These are phyloP conservation scores for Pichia thaimueangensis DNA, from an alignment of 805 yeast species.

Conservation along the genomic window DNA sequence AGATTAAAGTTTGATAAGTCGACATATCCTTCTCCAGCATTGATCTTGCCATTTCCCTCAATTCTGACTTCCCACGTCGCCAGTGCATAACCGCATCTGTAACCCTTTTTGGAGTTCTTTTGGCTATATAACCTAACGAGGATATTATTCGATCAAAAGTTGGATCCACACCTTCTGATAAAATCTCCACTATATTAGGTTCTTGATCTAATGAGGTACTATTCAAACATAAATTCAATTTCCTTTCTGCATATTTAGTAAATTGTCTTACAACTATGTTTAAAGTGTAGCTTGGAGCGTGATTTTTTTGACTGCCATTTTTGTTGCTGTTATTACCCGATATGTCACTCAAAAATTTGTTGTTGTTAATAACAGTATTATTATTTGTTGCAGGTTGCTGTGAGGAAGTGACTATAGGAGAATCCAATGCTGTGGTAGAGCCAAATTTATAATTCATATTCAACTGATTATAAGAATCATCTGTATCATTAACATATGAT, in stretches of 20 bases:
- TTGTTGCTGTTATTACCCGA: slow-evolving; percentile 23
- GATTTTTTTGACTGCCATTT: slow-evolving; percentile 43
- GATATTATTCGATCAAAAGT: slow-evolving; percentile 79
- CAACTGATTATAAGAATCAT: slow-evolving; percentile 21
- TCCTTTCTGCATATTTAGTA: slow-evolving; percentile 88
- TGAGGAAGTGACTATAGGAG: slow-evolving; percentile 12
- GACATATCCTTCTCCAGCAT: slow-evolving; percentile 38
- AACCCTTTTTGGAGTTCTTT: slow-evolving; percentile 87
- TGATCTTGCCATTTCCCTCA: slow-evolving; percentile 58
- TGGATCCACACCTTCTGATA: slow-evolving; percentile 83
- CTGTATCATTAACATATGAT: neutral
- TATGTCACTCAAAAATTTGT: slow-evolving; percentile 1
- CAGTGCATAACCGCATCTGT: slow-evolving; percentile 98
- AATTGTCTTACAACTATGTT: slow-evolving; percentile 94
- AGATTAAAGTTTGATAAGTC: slow-evolving; percentile 18
- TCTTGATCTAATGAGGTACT: slow-evolving; percentile 60
- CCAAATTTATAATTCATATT: slow-evolving; percentile 26
- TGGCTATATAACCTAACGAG: slow-evolving; percentile 85
- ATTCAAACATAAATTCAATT: slow-evolving; percentile 64
- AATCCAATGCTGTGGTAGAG: slow-evolving; percentile 8
- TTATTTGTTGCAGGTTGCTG: too few species aligned
- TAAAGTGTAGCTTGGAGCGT: slow-evolving; percentile 72
- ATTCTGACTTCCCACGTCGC: slow-evolving; percentile 90
- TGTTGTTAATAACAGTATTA: too few species aligned
- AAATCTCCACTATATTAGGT: slow-evolving; percentile 69